These are phyloP conservation scores for Phytophthora idaei DNA, from an alignment of 352 stramenopile species.

Conservation along the genomic window DNA sequence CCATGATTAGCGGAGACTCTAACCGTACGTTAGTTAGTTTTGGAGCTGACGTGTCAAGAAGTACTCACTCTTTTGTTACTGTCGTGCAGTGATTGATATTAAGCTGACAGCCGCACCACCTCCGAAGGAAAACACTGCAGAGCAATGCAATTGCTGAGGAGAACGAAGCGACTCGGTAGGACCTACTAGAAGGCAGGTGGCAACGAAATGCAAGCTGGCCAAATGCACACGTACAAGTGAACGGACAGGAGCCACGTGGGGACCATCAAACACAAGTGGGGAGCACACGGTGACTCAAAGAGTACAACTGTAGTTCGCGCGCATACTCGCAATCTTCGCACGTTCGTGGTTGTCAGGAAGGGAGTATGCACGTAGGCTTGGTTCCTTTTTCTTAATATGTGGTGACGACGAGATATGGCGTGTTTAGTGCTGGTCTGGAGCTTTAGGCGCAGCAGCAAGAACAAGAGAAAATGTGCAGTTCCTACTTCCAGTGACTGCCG, in stretches of 20 bases:
- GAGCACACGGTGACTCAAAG: constrained; percentile 16
- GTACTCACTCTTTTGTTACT: constrained; percentile 15
- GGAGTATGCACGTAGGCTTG: constrained; percentile 38
- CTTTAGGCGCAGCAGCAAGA: constrained; percentile 9
- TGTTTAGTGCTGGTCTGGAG: constrained; percentile 17
- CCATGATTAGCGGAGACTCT: constrained; percentile 84
- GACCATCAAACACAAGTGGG: not conserved
- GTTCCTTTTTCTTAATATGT: constrained; percentile 33
- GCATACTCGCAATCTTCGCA: constrained; percentile 14
- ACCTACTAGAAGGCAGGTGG: constrained; percentile 25
- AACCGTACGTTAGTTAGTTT: constrained; percentile 62
- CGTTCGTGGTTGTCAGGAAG: constrained; percentile 30
- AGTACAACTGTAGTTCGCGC: constrained; percentile 8
- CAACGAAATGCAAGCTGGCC: constrained; percentile 27
- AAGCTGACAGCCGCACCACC: constrained; percentile 84
- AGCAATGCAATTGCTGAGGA: constrained; percentile 76
- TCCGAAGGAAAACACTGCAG: constrained; percentile 73
- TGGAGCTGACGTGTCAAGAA: not conserved
- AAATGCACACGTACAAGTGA: constrained; percentile 22
- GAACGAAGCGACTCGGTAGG: constrained; percentile 20
- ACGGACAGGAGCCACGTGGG: not conserved
- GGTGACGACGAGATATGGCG: constrained; percentile 29
- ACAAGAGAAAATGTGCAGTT: constrained; percentile 1
- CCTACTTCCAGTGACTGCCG: constrained; percentile 63
- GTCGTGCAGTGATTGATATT: constrained; percentile 83